Evolutionary conservation across 306 rosid species (phyloP), one percentile per base, ranked within the genome.

Genomic region (Boehmeria nivea): DNA sequence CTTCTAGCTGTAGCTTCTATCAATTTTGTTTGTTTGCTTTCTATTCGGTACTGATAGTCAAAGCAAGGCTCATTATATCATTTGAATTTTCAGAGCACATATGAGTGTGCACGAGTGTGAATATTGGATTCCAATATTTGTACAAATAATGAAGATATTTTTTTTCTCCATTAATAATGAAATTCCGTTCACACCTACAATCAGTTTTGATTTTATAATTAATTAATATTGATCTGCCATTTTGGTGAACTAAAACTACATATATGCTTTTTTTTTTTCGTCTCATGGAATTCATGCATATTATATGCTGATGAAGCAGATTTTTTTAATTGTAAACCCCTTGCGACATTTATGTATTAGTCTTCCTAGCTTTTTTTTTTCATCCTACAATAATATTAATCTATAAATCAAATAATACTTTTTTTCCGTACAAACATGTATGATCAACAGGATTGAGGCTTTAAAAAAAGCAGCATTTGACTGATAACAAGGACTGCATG

Each of bases 51-150:
- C 17, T 31, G 40, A 10, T 54, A 19, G 59, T 64, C 61, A 64
- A 52, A 19, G 45, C 13, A 8, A 28, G 31, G 44, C 53, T 53
- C 69, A 23, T 42, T 43, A 2, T 24, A 26, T 20, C n/a, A n/a
- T 64, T 64, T 64, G 61, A 53, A 64, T 34, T 31, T 33, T 22
- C 3, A 18, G 16, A 54, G n/a, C 16, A 54, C 4, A 31, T 54
- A 17, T 7, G 51, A 19, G 43, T 4, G 38, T 54, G 59, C 59
- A 31, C 44, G 28, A 18, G 27, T 54, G 43, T 9, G 27, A 33
- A 11, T 4, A 52, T 8, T 10, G 36, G 33, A 51, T 23, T 23
- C 51, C 11, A 33, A 33, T 33, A 11, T 4, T 19, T 6, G 26
- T 18, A 46, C 51, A 17, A 3, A 46, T 12, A 46, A 46, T 20